Base-by-base conservation (phyloP, 2,329 filamentous ascomycete species). In the Neurospora sp. region DNA sequence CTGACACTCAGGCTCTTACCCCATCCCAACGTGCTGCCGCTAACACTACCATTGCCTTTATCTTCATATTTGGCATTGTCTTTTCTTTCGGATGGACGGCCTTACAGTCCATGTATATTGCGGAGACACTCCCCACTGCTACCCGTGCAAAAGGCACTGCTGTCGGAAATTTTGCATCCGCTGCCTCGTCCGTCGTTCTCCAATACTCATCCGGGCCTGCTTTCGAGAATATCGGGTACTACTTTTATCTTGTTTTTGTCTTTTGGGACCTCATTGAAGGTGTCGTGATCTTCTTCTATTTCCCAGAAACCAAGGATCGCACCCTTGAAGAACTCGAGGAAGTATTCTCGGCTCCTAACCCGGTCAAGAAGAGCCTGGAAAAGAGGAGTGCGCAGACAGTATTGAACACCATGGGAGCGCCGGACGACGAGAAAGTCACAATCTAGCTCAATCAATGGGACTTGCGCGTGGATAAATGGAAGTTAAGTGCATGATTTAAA, bases 261-360 rank as follows among this genome's bases (percentile, higher is more conserved):
- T 81, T 81, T 68, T 84, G 82, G 82, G 81, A 84, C 66, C 68
- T 83, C 10, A 74, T 83, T 19, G 82, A 84, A 70, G 78, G 76
- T 6, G 77, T 74, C 0, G 71, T 83, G 5, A 82, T 84, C 36
- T 87, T 84, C 74, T 84, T 86, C 73, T 82, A 84, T 73, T 87
- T 82, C 73, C 81, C 81, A 0, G 82, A 84, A 75, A 84, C 82
- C 1, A 84, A 83, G 74, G 81, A 81, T n/a, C 77, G 81, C 5
- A 83, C 84, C 28, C 79, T 88, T 39, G 86, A 88, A 77, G 85
- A 88, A 75, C 71, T 87, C 69, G 82, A 84, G 8, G 82, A 83
- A 69, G 85, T 88, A 38, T 85, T 85, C 73, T 77, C 79, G n/a
- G 81, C 82, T 0, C 78, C 76, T 2, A 81, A 84, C 73, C 83